A percentile compares a stretch with the other conserved stretches of the same genome.
phyloP scores from a whole-genome alignment of 176 grass and related monocot species.

The Cymbopogon citratus region DNA sequence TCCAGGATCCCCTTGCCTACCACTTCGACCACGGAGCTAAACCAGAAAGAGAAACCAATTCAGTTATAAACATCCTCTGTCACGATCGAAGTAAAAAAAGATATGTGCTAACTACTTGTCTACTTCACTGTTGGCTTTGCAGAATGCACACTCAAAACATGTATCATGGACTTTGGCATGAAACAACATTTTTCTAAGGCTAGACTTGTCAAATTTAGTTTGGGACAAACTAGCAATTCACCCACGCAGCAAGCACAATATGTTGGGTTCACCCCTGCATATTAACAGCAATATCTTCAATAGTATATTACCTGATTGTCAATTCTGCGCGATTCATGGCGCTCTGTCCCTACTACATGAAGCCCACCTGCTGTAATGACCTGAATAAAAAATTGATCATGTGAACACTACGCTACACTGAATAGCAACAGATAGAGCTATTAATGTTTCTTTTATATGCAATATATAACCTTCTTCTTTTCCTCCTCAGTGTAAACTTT shows the following conservation, averaged over 20 bases:
- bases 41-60: slow-evolving; percentile 34
- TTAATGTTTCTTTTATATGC: slow-evolving; percentile 23
- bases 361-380: slow-evolving; percentile 85
- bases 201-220: neutral
- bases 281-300: slow-evolving; percentile 3
- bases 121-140: neutral
- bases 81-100: neutral
- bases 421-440: slow-evolving; percentile 5
- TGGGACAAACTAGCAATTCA: neutral
- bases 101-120: neutral
- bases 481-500: slow-evolving; percentile 94
- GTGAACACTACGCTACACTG: slow-evolving; percentile 5
- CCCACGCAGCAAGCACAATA: neutral
- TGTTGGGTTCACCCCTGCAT: neutral
- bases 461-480: slow-evolving; percentile 66
- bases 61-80: slow-evolving; percentile 9
- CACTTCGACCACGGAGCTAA: slow-evolving; percentile 96
- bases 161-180: neutral
- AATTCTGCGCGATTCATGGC: slow-evolving; percentile 95
- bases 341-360: slow-evolving; percentile 92
- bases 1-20: slow-evolving; percentile 96
- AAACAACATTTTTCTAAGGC: neutral
- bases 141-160: neutral
- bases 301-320: slow-evolving; percentile 79
- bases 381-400: slow-evolving; percentile 37